Conservation (phyloP, 2,329 filamentous ascomycete species). For the Epichloe glyceriae region DNA sequence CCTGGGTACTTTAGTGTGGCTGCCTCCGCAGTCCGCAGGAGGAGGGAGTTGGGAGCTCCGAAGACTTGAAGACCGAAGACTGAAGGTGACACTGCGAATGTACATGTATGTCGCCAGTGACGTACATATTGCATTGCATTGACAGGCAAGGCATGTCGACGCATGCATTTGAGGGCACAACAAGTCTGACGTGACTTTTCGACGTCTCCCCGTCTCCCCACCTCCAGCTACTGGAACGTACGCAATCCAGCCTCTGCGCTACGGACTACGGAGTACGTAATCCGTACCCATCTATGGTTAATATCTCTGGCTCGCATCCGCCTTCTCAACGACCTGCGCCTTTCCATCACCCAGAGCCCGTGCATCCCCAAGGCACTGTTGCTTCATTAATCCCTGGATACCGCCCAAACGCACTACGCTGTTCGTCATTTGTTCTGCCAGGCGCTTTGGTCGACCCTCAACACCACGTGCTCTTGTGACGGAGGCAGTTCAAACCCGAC, state of each 20-base stretch:
- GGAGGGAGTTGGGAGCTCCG: too few relatives aligned
- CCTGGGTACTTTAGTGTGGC: too few relatives aligned
- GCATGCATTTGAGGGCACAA: too few relatives aligned
- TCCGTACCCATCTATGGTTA: too few relatives aligned
- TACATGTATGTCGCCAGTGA: background rate
- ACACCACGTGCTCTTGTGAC: conserved; percentile 3
- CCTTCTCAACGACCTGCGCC: background rate
- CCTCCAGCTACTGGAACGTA: too few relatives aligned
- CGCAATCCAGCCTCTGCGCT: too few relatives aligned
- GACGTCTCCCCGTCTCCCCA: too few relatives aligned
- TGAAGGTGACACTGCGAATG: background rate
- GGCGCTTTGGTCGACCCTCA: background rate
- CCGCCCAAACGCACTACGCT: background rate
- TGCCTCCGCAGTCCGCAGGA: too few relatives aligned
- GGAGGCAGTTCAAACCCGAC: background rate
- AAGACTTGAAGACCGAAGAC: too few relatives aligned
- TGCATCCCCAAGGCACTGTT: background rate
- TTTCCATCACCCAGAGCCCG: background rate
- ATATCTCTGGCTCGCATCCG: background rate
- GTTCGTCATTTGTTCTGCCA: background rate
- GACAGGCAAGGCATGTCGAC: background rate
- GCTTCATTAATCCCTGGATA: background rate
- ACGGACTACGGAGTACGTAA: too few relatives aligned
- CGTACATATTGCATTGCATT: background rate
- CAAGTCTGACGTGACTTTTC: too few relatives aligned